Percentiles rank a stretch among this genome's conserved stretches.
These are phyloP conservation scores for Manihot esculenta DNA, from an alignment of 441 rosid genomes.

Conservation along the genomic window DNA sequence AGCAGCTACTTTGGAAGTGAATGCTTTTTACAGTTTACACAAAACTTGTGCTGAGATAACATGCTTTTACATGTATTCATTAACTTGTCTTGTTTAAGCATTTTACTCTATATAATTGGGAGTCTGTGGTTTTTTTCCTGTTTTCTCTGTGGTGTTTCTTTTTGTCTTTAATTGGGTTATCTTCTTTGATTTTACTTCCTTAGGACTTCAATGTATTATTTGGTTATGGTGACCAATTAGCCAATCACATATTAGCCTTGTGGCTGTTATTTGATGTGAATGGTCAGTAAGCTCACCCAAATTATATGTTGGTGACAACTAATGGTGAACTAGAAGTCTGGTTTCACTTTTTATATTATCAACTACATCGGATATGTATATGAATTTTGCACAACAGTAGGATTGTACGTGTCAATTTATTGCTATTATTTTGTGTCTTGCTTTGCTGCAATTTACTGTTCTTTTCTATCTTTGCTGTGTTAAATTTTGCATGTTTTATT, in stretches of 20 bases:
- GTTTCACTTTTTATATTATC: not conserved
- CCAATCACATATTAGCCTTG: conserved; percentile 24
- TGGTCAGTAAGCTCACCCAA: conserved; percentile 61
- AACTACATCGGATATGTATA: not conserved
- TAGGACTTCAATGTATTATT: not conserved
- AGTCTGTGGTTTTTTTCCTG: no score
- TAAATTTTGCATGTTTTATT: not conserved
- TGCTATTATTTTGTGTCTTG: not conserved
- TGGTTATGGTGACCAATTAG: conserved; percentile 36
- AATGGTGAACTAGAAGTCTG: conserved; percentile 19
- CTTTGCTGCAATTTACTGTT: not conserved
- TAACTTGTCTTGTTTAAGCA: not conserved
- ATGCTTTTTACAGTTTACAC: not conserved
- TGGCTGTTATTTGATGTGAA: conserved; percentile 45
- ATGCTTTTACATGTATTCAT: not conserved
- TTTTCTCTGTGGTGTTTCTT: no score
- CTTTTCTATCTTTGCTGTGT: not conserved
- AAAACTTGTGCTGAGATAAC: not conserved
- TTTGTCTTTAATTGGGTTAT: not conserved
- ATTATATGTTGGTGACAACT: conserved; percentile 30
- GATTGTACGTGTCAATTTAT: not conserved
- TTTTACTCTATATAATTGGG: not conserved
- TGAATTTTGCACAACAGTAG: not conserved
- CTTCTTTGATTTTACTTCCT: not conserved
- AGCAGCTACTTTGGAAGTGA: not conserved